phyloP scores from a whole-genome alignment of 108 stramenopile genomes.

The Fragilaria radians region DNA sequence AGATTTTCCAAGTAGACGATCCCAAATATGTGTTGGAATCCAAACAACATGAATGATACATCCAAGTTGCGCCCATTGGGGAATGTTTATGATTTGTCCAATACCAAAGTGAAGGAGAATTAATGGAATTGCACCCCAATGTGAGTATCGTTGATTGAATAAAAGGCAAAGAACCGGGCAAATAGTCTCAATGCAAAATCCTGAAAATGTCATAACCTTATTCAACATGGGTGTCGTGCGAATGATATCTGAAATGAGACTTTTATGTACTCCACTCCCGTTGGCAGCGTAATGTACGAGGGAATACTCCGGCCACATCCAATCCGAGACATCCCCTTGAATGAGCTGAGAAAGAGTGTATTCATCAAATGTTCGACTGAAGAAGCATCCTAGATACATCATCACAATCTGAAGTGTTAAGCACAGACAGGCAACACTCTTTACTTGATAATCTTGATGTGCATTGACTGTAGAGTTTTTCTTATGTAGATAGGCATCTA shows the following conservation, averaged over 20 bases:
- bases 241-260: slow-evolving; percentile 2
- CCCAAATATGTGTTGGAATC: slow-evolving; percentile 11
- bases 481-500: not conserved
- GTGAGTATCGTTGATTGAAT: slow-evolving; percentile 3
- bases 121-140: not conserved
- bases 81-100: slow-evolving; percentile 3
- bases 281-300: slow-evolving; percentile 19
- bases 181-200: slow-evolving; percentile 5
- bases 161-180: slow-evolving; percentile 7
- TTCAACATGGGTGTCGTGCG: not conserved
- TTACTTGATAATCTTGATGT: not conserved
- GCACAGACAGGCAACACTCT: slow-evolving; percentile 3
- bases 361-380: slow-evolving; percentile 2
- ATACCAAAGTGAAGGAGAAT: slow-evolving; percentile 12
- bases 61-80: slow-evolving; percentile 13
- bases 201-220: slow-evolving; percentile 7
- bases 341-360: not conserved
- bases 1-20: slow-evolving; percentile 4
- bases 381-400: slow-evolving; percentile 20
- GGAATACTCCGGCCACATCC: slow-evolving; percentile 13
- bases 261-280: slow-evolving; percentile 7
- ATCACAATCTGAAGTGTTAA: slow-evolving; percentile 15
- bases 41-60: slow-evolving; percentile 4
- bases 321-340: slow-evolving; percentile 3
- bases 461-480: not conserved